These are phyloP conservation scores for Podila epigama DNA, from an alignment of 192 early-diverging fungal species.

Conservation along the genomic window DNA sequence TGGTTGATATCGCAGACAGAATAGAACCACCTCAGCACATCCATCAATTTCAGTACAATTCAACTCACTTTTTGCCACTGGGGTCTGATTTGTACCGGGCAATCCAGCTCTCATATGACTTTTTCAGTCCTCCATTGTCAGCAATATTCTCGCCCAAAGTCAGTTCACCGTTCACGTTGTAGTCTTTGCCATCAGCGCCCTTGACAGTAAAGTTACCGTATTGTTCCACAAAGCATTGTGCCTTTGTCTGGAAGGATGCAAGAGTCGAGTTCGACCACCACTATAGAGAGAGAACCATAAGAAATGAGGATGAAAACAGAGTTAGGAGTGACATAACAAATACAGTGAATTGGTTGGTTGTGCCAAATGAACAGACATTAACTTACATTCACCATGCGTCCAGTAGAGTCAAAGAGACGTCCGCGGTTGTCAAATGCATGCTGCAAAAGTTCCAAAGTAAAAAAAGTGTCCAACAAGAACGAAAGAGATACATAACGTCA, in stretches of 20 bases:
- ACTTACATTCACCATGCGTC: conserved; percentile 49
- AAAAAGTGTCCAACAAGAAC: not conserved
- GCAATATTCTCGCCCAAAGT: conserved; percentile 73
- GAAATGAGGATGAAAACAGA: not conserved
- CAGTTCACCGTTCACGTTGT: conserved; percentile 56
- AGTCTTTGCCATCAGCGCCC: conserved; percentile 33
- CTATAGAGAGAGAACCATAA: not conserved
- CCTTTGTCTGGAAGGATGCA: conserved; percentile 54
- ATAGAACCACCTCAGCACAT: no score
- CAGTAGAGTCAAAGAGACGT: conserved; percentile 59
- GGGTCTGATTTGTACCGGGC: conserved; percentile 10
- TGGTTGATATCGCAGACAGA: no score
- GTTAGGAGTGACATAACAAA: no score
- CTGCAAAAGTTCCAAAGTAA: conserved; percentile 11
- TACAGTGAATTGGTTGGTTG: conserved; percentile 1
- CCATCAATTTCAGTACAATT: not conserved
- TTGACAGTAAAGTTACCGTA: conserved; percentile 58
- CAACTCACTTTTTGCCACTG: not conserved
- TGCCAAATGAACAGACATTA: conserved; percentile 50
- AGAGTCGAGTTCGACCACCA: conserved; percentile 74
- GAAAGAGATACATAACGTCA: not conserved
- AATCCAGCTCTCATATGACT: conserved; percentile 54
- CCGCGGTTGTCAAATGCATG: conserved; percentile 75
- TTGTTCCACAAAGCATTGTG: conserved; percentile 71
- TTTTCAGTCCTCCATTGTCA: conserved; percentile 69